Conservation (phyloP, 192 early-diverging fungal genomes). For the Funneliformis geosporum region DNA sequence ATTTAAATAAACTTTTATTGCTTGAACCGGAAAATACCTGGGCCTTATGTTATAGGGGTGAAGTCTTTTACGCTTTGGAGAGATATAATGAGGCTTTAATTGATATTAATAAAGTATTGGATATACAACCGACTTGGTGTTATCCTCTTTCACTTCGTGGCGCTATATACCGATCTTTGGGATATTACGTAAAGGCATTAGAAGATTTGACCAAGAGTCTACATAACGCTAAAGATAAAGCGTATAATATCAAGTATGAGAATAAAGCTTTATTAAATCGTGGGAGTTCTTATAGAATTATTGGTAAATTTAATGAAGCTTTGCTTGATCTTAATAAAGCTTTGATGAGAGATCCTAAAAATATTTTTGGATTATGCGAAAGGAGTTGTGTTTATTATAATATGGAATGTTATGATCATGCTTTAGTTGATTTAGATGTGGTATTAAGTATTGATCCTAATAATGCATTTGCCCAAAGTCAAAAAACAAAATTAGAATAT, state of each 20-base stretch:
- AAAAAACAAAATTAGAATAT: background rate
- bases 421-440: background rate
- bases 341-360: background rate
- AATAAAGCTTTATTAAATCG: constrained; percentile 23
- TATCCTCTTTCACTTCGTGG: constrained; percentile 16
- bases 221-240: background rate
- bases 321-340: constrained; percentile 4
- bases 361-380: constrained; percentile 23
- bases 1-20: background rate
- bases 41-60: constrained; percentile 18
- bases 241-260: constrained; percentile 15
- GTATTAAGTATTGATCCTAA: constrained; percentile 6
- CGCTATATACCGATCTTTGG: constrained; percentile 10
- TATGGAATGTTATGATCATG: background rate
- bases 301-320: constrained; percentile 22
- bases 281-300: background rate
- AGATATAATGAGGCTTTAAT: constrained; percentile 25
- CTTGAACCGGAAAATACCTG: constrained; percentile 4
- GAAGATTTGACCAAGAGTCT: background rate
- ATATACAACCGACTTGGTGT: background rate
- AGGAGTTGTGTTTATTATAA: background rate
- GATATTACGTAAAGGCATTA: constrained; percentile 12
- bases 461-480: background rate
- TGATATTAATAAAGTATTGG: constrained; percentile 11
- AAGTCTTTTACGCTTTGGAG: background rate